Evolutionary conservation across 2,329 filamentous ascomycete species (phyloP).

Genomic region (Fusarium sp.): DNA sequence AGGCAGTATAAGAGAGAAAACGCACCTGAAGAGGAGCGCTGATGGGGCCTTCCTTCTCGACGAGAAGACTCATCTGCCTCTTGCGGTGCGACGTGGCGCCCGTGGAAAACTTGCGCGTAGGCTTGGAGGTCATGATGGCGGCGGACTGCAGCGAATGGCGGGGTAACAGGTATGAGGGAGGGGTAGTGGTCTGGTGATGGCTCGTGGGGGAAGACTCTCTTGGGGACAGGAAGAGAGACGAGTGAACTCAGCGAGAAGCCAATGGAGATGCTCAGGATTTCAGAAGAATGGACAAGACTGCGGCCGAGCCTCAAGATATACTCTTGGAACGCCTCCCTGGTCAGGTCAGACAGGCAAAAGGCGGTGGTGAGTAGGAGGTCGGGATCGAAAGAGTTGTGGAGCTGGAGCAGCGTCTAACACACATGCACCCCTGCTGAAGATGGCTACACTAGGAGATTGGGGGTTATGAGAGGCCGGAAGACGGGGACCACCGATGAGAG

Average conservation of each 20-base stretch:
- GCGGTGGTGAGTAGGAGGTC: conserved; percentile 42
- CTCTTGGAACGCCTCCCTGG: conserved; percentile 32
- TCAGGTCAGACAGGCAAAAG: conserved; percentile 43
- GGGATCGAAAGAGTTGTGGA: conserved; percentile 45
- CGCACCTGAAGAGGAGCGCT: conserved; percentile 61
- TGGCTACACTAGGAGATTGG: conserved; percentile 34
- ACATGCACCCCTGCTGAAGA: conserved; percentile 33
- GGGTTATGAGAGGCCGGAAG: conserved; percentile 24
- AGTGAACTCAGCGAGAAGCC: conserved; percentile 10
- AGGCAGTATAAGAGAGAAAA: background rate
- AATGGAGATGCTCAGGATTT: conserved; percentile 20
- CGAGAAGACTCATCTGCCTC: conserved; percentile 59
- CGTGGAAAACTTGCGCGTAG: conserved; percentile 56
- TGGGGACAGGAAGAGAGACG: conserved; percentile 12
- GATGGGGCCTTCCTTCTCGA: conserved; percentile 57
- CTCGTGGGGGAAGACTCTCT: conserved; percentile 3
- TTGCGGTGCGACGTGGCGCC: conserved; percentile 59
- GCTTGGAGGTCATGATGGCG: conserved; percentile 45
- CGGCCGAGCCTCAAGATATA: conserved; percentile 37
- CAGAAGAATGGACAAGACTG: conserved; percentile 19
- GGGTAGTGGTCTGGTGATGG: conserved; percentile 18
- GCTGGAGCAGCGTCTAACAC: conserved; percentile 23
- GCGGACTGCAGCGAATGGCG: conserved; percentile 12
- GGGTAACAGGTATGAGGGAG: conserved; percentile 23
- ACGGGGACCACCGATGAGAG: conserved; percentile 1